Base-by-base conservation (phyloP, 805 yeast genomes). In the Ogataea allantospora region DNA sequence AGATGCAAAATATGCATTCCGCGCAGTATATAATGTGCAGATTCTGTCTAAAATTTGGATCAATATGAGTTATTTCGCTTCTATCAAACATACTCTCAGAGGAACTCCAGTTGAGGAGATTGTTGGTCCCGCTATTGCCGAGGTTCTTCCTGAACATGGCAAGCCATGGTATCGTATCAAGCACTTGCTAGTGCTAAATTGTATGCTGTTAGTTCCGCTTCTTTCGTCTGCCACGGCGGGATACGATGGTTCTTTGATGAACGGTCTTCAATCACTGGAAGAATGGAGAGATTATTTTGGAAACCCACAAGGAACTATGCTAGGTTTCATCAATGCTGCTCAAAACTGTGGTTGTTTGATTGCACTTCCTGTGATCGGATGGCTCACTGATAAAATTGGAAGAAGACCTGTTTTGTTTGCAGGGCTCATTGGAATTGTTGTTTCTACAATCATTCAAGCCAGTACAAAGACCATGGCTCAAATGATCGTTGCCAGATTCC, bases 391-490 rank as follows among this genome's bases (percentile, higher is more conserved):
- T 61, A 42, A 35, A 16, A 50, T 67, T 31, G 89, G 91, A 28
- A 77, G 91, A 62, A 75, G 78, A 56, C 76, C 75, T 15, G 53
- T 73, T 39, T 68, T 81, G 23, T 48, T 71, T 16, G 32, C 64
- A 15, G 88, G 88, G 9, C 63, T 77, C 30, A 12, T 67, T 12
- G 65, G 78, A 31, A 74, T 80, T 48, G 60, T 75, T 20, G 43
- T 77, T 28, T 85, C 86, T 40, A 71, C 79, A 15, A 51, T 71
- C 26, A 62, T 83, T 23, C 83, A 81, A 43, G 59, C 71, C 11
- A 34, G 73, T 14, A 68, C 83, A 7, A 36, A 33, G 7, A 28
- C 38, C 6, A 40, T 48, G 24, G 62, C 54, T n/a, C 54, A 51
- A 51, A 68, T 71, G 51, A 57, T 73, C 19, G 68, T 52, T 12